Evolutionary conservation across 306 rosid genomes (phyloP).

Genomic region (Citrullus colocynthis): DNA sequence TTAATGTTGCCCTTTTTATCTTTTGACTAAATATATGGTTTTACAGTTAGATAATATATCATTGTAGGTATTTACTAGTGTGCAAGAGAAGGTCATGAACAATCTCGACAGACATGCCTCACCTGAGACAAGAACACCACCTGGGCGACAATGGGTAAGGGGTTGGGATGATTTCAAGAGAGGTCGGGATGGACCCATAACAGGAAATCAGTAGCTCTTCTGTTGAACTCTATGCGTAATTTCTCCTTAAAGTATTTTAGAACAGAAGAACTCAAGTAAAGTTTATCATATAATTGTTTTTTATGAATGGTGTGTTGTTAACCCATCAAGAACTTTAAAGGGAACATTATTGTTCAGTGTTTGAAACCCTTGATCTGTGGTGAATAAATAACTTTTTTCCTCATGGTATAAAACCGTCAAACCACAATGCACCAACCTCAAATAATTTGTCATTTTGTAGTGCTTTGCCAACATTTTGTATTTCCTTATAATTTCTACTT

Average conservation of each 20-base stretch:
- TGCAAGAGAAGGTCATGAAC: conserved; percentile 33
- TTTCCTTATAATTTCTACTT: no score
- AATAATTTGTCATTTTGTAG: neutral
- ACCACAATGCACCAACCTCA: neutral
- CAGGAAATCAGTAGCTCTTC: conserved; percentile 61
- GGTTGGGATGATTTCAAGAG: conserved; percentile 90
- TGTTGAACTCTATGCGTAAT: neutral
- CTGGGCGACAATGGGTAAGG: conserved; percentile 85
- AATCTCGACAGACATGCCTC: conserved; percentile 56
- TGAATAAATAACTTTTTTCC: no score
- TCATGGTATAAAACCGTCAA: no score
- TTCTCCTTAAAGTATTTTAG: neutral
- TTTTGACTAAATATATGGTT: neutral
- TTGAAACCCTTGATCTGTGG: neutral
- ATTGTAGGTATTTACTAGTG: conserved; percentile 54
- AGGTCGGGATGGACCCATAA: conserved; percentile 40
- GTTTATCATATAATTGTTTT: neutral
- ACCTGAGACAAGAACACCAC: conserved; percentile 58
- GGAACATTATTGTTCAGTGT: neutral
- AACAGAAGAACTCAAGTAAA: neutral
- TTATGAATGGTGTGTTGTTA: neutral
- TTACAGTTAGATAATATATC: conserved; percentile 13
- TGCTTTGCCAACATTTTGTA: neutral
- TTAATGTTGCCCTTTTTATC: neutral
- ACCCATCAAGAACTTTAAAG: neutral